Base-by-base conservation (phyloP, 176 grass and related monocot genomes). In the Panicum miliaceum region DNA sequence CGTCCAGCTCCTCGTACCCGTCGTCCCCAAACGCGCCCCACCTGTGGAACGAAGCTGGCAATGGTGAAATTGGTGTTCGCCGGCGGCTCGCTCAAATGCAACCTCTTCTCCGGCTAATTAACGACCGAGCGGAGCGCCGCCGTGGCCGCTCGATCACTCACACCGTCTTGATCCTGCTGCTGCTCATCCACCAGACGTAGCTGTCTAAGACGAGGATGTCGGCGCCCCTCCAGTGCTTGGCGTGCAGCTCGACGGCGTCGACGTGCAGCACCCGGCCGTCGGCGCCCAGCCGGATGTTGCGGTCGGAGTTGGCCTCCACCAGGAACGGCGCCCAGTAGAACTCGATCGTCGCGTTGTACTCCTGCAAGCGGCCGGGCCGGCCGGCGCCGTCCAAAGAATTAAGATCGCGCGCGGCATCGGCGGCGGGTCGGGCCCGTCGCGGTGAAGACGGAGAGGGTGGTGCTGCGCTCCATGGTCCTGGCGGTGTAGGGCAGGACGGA, bases 181-280 rank as follows among this genome's bases (percentile, higher is more conserved):
- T 89, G 46, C 36, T 92, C 89, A 90, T 94, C 94, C 94, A 97
- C 94, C 91, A 97, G 5, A 92, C 78, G 71, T 94, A 94, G 65
- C 82, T 90, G 47, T 93, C 90, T 58, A 97, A 97, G 54, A 97
- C 87, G 78, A 97, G 91, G 77, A 97, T 68, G 90, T 94, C 87
- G 4, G 54, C 91, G 14, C 85, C 76, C 40, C 66, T 40, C 91
- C 91, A 97, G 25, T 84, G 78, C 41, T 7, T 50, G 10, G 89
- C 85, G 72, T 92, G 89, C 76, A 45, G 59, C 48, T 68, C 48
- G 53, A 97, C 82, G 79, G 91, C 72, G 77, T 97, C 94, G 0
- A 91, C 84, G 63, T 81, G 87, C 37, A 97, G 52, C 35, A 97
- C 90, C 66, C 94, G 51, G 42, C 64, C 76, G 82, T 71, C 82